Evolutionary conservation across 1,284 basidiomycete species (phyloP), one percentile per base, ranked within the genome.

Genomic region (Boletus albobrunnescens): DNA sequence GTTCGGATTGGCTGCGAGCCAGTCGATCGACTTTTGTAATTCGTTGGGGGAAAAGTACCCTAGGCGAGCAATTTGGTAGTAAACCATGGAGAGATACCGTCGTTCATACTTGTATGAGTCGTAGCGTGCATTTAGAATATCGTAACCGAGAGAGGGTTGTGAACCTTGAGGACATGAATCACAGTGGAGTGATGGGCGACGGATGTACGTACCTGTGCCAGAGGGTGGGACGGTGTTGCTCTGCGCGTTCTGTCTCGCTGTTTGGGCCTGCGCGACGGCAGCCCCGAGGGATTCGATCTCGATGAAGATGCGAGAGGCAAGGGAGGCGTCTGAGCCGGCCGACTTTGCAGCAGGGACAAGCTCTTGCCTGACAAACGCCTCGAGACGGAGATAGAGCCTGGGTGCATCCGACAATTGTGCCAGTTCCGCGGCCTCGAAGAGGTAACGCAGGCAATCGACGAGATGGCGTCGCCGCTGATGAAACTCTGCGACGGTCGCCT

Each of bases 51-150:
- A 69, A 35, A 90, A 67, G 53, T 74, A 76, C 0, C 84, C 85
- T 20, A 84, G 69, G n/a, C 82, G 77, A 17, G 80, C 75, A 46
- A 90, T 70, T 36, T 78, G 70, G 59, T 78, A 81, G 22, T 90
- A 72, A 8, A 79, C 72, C 23, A 76, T 74, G 14, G 80, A 79
- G 8, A 92, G 75, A 28, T 74, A 70, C 12, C 81, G 75, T 47
- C 87, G 77, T 61, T 92, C 89, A 49, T 84, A 82, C 56, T 77
- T 79, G 47, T 91, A 72, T 0, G 84, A 87, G 33, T 87, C 79
- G 50, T 79, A 76, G 22, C 85, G 79, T 22, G 82, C 77, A 46
- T 74, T 75, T 3, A 85, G 72, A 47, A 87, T 73, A 48, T 86
- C 82, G 41, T 74, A 76, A 13, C 85, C 84, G 27, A 92, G 69